Evolutionary conservation across 352 stramenopile species (phyloP).

Genomic region (Phytophthora lateralis): DNA sequence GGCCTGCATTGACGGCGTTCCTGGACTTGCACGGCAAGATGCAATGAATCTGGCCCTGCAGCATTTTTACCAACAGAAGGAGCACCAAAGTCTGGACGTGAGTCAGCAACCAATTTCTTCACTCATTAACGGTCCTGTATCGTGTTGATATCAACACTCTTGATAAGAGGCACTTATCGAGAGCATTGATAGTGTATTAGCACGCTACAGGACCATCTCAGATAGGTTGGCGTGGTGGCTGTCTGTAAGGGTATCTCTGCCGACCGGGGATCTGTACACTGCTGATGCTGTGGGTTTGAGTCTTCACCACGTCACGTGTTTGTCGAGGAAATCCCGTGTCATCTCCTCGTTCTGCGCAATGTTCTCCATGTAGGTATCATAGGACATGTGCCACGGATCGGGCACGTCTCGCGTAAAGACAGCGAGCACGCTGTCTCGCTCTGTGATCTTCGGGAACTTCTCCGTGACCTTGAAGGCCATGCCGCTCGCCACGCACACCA

Average conservation of each 20-base stretch:
- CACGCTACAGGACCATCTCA: neutral
- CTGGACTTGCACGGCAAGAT: neutral
- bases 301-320: conserved; percentile 52
- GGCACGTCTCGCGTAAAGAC: conserved; percentile 69
- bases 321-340: conserved; percentile 77
- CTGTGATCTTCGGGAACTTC: conserved; percentile 65
- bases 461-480: conserved; percentile 66
- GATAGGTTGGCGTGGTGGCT: neutral
- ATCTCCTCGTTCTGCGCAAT: conserved; percentile 78
- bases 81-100: neutral
- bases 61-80: neutral
- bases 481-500: conserved; percentile 75
- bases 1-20: neutral
- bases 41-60: neutral
- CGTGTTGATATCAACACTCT: neutral
- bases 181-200: neutral
- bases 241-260: neutral
- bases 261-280: neutral
- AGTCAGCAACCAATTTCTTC: neutral
- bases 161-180: no score
- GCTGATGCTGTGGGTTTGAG: neutral
- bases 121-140: neutral
- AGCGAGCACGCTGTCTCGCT: conserved; percentile 59
- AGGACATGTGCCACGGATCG: conserved; percentile 85
- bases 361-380: conserved; percentile 84